Conservation (phyloP, 148 eudicot genomes). For the Chenopodium suecicum region DNA sequence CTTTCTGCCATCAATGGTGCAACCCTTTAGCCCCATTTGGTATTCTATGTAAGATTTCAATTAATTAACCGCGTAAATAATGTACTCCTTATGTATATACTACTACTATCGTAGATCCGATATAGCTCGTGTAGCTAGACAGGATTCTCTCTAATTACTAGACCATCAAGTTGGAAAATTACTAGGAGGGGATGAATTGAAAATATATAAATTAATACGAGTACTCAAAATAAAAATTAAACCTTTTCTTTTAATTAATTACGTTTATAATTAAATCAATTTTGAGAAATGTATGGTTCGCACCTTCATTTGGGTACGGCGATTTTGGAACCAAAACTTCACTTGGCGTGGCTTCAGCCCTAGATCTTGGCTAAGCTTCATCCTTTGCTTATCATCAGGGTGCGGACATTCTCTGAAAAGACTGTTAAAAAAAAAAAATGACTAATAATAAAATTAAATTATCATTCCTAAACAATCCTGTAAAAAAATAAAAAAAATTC, state of each 20-base stretch:
- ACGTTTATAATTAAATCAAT: too few relatives aligned
- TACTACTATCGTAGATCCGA: slow-evolving; percentile 1
- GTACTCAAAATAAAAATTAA: too few relatives aligned
- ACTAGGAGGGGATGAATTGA: neutral
- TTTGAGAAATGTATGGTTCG: neutral
- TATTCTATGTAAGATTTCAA: neutral
- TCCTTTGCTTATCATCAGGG: slow-evolving; percentile 93
- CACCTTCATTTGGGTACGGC: slow-evolving; percentile 99
- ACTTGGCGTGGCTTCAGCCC: slow-evolving; percentile 94
- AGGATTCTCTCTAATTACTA: neutral
- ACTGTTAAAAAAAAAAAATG: slow-evolving; percentile 30
- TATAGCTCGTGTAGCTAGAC: neutral
- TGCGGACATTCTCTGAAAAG: slow-evolving; percentile 92
- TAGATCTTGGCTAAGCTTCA: slow-evolving; percentile 83
- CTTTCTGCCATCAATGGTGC: slow-evolving; percentile 29
- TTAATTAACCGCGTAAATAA: neutral
- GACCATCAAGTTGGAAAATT: neutral
- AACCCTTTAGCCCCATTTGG: slow-evolving; percentile 18
- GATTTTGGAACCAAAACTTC: slow-evolving; percentile 99
- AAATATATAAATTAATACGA: too few relatives aligned
- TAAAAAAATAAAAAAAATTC: neutral
- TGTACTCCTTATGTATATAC: neutral
- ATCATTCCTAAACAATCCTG: neutral
- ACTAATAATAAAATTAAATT: neutral
- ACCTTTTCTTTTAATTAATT: too few relatives aligned